Conservation (phyloP, 2,329 filamentous ascomycete genomes). For the Colletotrichum eremochloae region DNA sequence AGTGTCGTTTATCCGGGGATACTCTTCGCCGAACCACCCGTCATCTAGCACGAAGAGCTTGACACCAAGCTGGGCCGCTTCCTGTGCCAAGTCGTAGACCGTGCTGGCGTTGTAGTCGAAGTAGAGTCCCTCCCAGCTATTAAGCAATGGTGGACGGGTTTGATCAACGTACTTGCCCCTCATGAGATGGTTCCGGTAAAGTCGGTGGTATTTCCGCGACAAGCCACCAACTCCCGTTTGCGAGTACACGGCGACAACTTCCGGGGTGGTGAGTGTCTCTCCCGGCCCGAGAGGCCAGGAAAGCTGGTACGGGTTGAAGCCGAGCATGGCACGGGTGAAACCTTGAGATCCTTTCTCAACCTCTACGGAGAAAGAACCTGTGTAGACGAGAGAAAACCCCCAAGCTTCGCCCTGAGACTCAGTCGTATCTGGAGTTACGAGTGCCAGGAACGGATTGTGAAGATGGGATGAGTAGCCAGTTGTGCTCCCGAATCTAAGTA, state of each 20-base stretch:
- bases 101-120: conserved; percentile 70
- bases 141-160: conserved; percentile 69
- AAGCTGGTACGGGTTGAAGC: conserved; percentile 71
- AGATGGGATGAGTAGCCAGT: conserved; percentile 74
- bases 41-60: conserved; percentile 76
- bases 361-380: conserved; percentile 72
- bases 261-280: conserved; percentile 70
- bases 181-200: conserved; percentile 73
- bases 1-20: conserved; percentile 69
- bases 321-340: conserved; percentile 70
- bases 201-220: conserved; percentile 71
- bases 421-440: conserved; percentile 69
- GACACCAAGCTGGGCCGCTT: conserved; percentile 70
- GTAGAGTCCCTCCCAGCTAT: conserved; percentile 75
- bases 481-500: conserved; percentile 68
- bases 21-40: conserved; percentile 75
- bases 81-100: conserved; percentile 67
- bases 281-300: conserved; percentile 69
- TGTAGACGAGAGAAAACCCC: conserved; percentile 75
- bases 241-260: conserved; percentile 74
- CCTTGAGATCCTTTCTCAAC: conserved; percentile 74
- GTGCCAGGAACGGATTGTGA: conserved; percentile 74
- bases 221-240: conserved; percentile 70
- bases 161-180: conserved; percentile 66
- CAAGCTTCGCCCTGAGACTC: conserved; percentile 73